Evolutionary conservation across 2,329 filamentous ascomycete genomes (phyloP), one percentile per base, ranked within the genome.

Genomic region (Aspergillus brasiliensis): DNA sequence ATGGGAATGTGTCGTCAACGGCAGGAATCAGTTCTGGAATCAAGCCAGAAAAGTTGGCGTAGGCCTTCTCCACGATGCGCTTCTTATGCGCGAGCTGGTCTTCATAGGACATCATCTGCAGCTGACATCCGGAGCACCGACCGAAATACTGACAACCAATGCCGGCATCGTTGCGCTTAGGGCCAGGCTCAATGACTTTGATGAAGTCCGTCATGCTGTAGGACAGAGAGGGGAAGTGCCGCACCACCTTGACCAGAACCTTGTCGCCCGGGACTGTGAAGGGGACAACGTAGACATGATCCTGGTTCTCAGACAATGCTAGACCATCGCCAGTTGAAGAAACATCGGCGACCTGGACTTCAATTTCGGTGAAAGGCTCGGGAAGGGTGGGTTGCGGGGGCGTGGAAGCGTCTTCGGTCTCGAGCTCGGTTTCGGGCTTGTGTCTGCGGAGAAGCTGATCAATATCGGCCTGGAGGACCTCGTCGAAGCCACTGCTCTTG

Each of bases 311-410:
- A n/a, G 86, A 84, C 59, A 91, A 81, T 3, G 91, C 95, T 58
- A 99, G 84, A 2, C 92, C 95, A 67, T 98, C 95, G 56, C 95
- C 95, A 0, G 91, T 97, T 0, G 94, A 98, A 0, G 94, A 96
- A 34, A 98, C 82, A 65, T 91, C 86, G 6, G 87, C 77, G 59
- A 98, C 88, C n/a, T 89, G 87, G 42, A 98, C 85, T 56, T 97
- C 88, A 42, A 95, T 86, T 73, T 96, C 91, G 5, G 86, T 84
- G 60, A 90, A 90, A 40, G 82, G 81, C 65, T 88, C 85, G 1
- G 91, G 90, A 2, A 92, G 65, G 21, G 62, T 57, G n/a, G 65
- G 60, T 25, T 65, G 60, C 27, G 62, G 53, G 17, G 69, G 62
- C 46, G 61, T 60, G 3, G 65, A 64, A 1, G 73, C 71, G 3